phyloP scores from a whole-genome alignment of 2,329 filamentous ascomycete genomes.

The Xylariales sp. region DNA sequence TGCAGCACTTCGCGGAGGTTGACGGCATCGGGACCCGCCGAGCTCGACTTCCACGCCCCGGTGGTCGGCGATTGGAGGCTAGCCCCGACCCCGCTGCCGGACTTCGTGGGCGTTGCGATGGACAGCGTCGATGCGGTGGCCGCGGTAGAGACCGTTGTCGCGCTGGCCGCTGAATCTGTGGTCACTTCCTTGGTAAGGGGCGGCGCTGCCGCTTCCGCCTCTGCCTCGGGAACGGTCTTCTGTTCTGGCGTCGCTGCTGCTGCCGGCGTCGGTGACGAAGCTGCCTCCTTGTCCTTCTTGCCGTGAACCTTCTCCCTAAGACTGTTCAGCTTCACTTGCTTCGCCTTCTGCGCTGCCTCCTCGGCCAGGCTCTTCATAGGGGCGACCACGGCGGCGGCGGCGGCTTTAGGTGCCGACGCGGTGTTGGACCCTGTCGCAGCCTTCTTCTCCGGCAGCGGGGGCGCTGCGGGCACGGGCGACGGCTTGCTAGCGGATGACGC shows the following conservation, averaged over 20 bases:
- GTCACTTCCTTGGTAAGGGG: slow-evolving; percentile 1
- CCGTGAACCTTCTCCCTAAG: slow-evolving; percentile 52
- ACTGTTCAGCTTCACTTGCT: slow-evolving; percentile 51
- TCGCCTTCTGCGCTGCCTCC: slow-evolving; percentile 62
- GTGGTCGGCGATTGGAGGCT: slow-evolving; percentile 42
- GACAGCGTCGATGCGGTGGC: slow-evolving; percentile 13
- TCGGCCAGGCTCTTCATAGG: slow-evolving; percentile 55
- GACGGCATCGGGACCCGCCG: slow-evolving; percentile 11
- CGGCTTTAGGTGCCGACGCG: slow-evolving; percentile 17
- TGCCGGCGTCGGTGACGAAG: slow-evolving; percentile 7
- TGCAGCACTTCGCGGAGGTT: slow-evolving; percentile 30
- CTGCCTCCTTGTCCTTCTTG: slow-evolving; percentile 13
- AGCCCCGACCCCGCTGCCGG: slow-evolving; percentile 8
- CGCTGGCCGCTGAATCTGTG: slow-evolving; percentile 7
- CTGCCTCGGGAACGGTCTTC: not conserved
- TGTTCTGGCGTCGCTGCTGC: slow-evolving; percentile 7
- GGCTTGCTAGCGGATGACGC: slow-evolving; percentile 12
- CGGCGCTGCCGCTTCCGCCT: not conserved
- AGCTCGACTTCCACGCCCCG: slow-evolving; percentile 33
- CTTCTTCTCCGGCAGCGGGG: slow-evolving; percentile 26
- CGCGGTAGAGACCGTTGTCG: slow-evolving; percentile 6
- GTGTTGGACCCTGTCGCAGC: slow-evolving; percentile 18
- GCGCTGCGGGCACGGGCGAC: slow-evolving; percentile 16
- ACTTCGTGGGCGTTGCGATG: slow-evolving; percentile 7
- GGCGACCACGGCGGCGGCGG: slow-evolving; percentile 16